Evolutionary conservation across 257 asterid species (phyloP), one percentile per base, ranked within the genome.

Genomic region (Phtheirospermum japonicum): DNA sequence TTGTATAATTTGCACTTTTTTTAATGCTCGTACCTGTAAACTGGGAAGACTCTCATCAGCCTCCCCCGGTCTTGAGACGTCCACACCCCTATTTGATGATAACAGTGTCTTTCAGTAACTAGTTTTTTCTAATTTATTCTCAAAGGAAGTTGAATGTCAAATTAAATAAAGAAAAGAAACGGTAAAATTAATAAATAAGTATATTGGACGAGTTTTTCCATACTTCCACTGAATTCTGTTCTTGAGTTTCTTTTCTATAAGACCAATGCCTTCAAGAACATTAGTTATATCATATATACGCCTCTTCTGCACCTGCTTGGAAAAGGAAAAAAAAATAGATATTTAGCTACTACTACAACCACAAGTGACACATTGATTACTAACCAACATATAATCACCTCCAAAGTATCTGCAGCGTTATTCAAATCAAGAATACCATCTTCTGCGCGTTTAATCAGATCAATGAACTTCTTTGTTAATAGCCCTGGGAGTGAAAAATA

Each of bases 141-240:
- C 45, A 6, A 33, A 56, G 42, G 57, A 7, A 63, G 33, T 57
- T 67, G 65, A 46, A 75, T 61, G 23, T 7, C 23, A 48, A 17
- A 16, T 42, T 34, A 68, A 59, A 48, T 17, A 20, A 40, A 26
- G 9, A 50, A 31, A 68, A 40, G 9, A 51, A 28, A 20, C 32
- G 55, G 40, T 12, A 50, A 48, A 63, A 36, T 59, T 52, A 66
- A 50, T 39, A 63, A 30, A 54, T 57, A 63, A 31, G 57, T 33
- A 34, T 52, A 42, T 19, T 64, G n/a, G 51, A 57, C 0, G 55
- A 66, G 66, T 39, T 14, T 45, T 52, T 62, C 43, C 96, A 67
- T 93, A 93, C 99, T 87, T 93, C 97, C 97, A 93, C 73, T 93
- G 97, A 45, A 93, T 87, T 77, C 95, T 83, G 89, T 93, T 89